Evolutionary conservation across 441 rosid species (phyloP), one percentile per base, ranked within the genome.

Genomic region (Eutrema salsugineum): DNA sequence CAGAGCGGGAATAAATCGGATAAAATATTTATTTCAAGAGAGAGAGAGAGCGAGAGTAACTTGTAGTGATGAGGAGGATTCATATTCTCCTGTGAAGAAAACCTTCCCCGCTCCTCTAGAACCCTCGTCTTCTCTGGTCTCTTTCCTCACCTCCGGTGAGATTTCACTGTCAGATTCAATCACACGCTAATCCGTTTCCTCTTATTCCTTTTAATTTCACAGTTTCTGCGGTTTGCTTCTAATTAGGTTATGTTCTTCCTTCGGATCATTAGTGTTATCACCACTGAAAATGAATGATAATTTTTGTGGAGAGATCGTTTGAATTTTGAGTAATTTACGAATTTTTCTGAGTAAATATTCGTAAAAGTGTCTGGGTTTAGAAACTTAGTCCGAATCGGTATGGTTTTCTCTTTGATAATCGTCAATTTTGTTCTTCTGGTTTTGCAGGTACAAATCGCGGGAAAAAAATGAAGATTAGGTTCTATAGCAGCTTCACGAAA

Each of bases 391-490:
- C 7, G 6, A 47, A 43, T 50, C 51, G 2, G 6, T 53, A n/a
- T 33, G 27, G 5, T n/a, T 36, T 11, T 24, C 19, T 50, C 11
- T 54, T 47, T 14, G 12, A n/a, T 22, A 16, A 48, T 70, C 44
- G 1, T 71, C 68, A 54, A 43, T 42, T 55, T 54, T 54, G 58
- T 59, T 32, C 32, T 58, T 49, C 12, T 30, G 14, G 38, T 63
- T 54, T 5, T 72, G 83, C 82, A 73, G 54, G 27, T 27, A 7
- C 8, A 53, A 48, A 5, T 20, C n/a, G 7, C 30, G 28, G 54
- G 5, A 11, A 30, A 68, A 68, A 2, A 28, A 88, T 93, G 98
- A 84, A 78, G 79, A 77, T 87, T 61, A 81, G 87, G 81, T 80
- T 82, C 77, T 82, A 68, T 82, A 72, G 82, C 50, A 83, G 87